Base-by-base conservation (phyloP, 2,329 filamentous ascomycete species). In the Pseudomassariella vexata region DNA sequence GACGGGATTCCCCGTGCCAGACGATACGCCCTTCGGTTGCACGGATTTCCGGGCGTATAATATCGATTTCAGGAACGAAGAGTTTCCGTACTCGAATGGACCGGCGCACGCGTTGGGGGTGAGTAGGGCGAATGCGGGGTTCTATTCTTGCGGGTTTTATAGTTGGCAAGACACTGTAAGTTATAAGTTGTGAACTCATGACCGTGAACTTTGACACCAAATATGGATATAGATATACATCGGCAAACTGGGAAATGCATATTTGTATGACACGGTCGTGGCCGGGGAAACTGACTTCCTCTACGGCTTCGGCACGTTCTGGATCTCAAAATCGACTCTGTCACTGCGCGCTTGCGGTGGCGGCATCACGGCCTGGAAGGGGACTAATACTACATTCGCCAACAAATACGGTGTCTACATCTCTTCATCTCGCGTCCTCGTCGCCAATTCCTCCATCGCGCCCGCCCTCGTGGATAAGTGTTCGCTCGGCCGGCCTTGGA, bases 281-380 rank as follows among this genome's bases (percentile, higher is more conserved):
- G 79, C 74, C 0, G 79, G 79, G 1, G 63, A 82, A 47, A 82
- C 76, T 0, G 80, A 84, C 45, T 83, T 83, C 56, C 59, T 83
- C 12, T 83, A 82, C 48, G 78, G 77, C 9, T 82, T 82, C 47
- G 79, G 78, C 19, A 82, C 78, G 0, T 63, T 72, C 4, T 83
- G 71, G 65, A 62, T 82, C 25, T 63, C 74, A 33, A 59, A 64
- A 4, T 74, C 69, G 2, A 57, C 60, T 0, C 53, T 84, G 2
- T 58, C 62, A 0, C 63, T 83, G 9, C 70, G 79, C 8, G 62
- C 57, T 43, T 84, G 79, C 42, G 75, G 76, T 5, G 79, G 79
- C n/a, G 79, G 79, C 10, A 75, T 83, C 34, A 80, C 76, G 0
- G 79, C 79, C 0, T 83, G 79, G 79, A 83, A 83, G 46, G 76